Percentiles rank a stretch among this genome's conserved stretches.
Conservation (phyloP, 2,329 filamentous ascomycete genomes). For the Ophiostoma himal-ulmi region DNA sequence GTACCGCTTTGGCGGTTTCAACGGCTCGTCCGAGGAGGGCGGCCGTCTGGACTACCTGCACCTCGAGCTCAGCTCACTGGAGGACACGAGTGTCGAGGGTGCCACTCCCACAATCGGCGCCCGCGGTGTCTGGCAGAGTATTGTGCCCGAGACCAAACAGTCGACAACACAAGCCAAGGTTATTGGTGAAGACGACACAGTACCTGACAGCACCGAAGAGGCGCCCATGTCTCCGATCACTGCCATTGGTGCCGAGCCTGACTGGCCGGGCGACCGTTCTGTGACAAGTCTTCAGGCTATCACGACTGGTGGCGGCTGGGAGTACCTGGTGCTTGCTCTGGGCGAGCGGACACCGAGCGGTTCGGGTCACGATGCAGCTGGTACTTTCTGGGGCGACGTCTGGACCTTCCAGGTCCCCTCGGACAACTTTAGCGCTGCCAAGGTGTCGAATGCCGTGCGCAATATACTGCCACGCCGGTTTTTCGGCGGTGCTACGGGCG, state of each 20-base stretch:
- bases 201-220: conserved; percentile 29
- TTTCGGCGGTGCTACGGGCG: conserved; percentile 27
- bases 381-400: conserved; percentile 53
- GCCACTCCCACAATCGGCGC: conserved; percentile 47
- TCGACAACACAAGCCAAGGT: neutral
- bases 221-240: conserved; percentile 20
- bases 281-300: conserved; percentile 51
- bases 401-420: conserved; percentile 60
- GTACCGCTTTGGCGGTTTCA: conserved; percentile 76
- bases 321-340: conserved; percentile 57
- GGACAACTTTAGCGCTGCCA: conserved; percentile 48
- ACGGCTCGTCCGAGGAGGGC: conserved; percentile 63
- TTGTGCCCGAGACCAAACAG: conserved; percentile 21
- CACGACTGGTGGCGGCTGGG: conserved; percentile 52
- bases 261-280: conserved; percentile 49
- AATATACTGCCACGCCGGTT: conserved; percentile 20
- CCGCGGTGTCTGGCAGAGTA: conserved; percentile 48
- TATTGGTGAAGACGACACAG: conserved; percentile 31
- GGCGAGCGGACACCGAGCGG: conserved; percentile 50
- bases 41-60: conserved; percentile 63
- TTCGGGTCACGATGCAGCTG: conserved; percentile 46
- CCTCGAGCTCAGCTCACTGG: conserved; percentile 51
- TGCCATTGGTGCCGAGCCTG: conserved; percentile 8
- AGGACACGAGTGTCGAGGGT: conserved; percentile 40
- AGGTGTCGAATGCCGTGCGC: conserved; percentile 46